phyloP scores from a whole-genome alignment of 129 eudicot genomes.

The Chrysanthemum lavandulifolium region DNA sequence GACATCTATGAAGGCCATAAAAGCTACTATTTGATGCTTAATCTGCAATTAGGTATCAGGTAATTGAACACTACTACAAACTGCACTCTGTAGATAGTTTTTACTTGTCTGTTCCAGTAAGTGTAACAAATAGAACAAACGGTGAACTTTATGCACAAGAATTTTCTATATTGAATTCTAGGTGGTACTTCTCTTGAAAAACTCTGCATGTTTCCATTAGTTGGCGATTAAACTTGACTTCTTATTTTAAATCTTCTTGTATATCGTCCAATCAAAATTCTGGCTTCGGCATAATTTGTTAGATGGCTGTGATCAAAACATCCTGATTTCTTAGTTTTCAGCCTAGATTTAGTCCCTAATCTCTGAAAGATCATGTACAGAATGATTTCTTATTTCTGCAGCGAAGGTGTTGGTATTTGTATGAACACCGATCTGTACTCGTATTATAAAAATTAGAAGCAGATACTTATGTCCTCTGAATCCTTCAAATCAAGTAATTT shows the following conservation, averaged over 20 bases:
- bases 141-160: not conserved
- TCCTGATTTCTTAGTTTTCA: slow-evolving; percentile 9
- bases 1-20: slow-evolving; percentile 48
- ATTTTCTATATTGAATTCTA: not conserved
- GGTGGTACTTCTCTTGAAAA: not conserved
- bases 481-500: not conserved
- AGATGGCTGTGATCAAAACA: not conserved
- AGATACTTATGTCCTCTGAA: not conserved
- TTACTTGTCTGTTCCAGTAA: not conserved
- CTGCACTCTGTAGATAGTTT: not conserved
- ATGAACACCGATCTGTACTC: not conserved
- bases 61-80: slow-evolving; percentile 23
- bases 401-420: not conserved
- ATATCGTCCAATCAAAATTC: not conserved
- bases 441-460: not conserved
- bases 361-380: slow-evolving; percentile 13
- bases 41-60: slow-evolving; percentile 90
- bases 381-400: slow-evolving; percentile 17
- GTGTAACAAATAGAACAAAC: not conserved
- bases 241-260: not conserved
- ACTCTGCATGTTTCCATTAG: not conserved
- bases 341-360: slow-evolving; percentile 9
- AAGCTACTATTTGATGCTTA: slow-evolving; percentile 85
- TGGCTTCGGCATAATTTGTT: not conserved
- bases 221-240: not conserved